These are phyloP conservation scores for Plasmodium falciparum DNA, from an alignment of 169 alveolate species.

Conservation along the genomic window DNA sequence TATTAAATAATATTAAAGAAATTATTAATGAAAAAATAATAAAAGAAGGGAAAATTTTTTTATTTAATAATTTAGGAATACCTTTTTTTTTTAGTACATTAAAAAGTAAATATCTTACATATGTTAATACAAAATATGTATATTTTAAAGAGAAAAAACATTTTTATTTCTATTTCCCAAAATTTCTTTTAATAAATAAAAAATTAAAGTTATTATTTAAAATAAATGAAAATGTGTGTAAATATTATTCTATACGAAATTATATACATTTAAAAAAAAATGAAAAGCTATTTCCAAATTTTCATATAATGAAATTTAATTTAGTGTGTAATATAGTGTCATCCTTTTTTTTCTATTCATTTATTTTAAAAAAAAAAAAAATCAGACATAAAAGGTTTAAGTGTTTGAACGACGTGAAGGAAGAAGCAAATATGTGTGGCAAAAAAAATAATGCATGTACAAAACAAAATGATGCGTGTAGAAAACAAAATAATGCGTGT, in stretches of 20 bases:
- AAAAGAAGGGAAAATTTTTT: conserved; percentile 29
- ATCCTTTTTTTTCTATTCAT: conserved; percentile 33
- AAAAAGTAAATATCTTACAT: conserved; percentile 23
- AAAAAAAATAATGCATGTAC: not conserved
- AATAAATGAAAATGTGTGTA: not conserved
- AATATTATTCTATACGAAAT: conserved; percentile 16
- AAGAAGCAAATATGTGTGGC: not conserved
- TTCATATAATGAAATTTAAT: conserved; percentile 28
- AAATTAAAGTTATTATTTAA: conserved; percentile 13
- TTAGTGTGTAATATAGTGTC: conserved; percentile 30
- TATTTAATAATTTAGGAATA: conserved; percentile 42
- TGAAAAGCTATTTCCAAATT: not conserved
- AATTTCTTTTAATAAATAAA: conserved; percentile 24
- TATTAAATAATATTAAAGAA: conserved; percentile 26
- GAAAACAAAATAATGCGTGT: too few relatives aligned
- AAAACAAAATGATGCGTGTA: too few relatives aligned
- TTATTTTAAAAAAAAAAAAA: conserved; percentile 15
- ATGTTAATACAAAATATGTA: conserved; percentile 18
- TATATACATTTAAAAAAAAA: conserved; percentile 26
- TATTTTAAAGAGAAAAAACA: conserved; percentile 38
- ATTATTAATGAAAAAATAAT: conserved; percentile 13
- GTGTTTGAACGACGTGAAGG: too few relatives aligned
- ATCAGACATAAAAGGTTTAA: not conserved
- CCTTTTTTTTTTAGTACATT: conserved; percentile 48
- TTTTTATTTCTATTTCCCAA: conserved; percentile 48